Percentiles rank a stretch among this genome's conserved stretches.
These are phyloP conservation scores for Suillus paluster DNA, from an alignment of 768 basidiomycete genomes.

Conservation along the genomic window DNA sequence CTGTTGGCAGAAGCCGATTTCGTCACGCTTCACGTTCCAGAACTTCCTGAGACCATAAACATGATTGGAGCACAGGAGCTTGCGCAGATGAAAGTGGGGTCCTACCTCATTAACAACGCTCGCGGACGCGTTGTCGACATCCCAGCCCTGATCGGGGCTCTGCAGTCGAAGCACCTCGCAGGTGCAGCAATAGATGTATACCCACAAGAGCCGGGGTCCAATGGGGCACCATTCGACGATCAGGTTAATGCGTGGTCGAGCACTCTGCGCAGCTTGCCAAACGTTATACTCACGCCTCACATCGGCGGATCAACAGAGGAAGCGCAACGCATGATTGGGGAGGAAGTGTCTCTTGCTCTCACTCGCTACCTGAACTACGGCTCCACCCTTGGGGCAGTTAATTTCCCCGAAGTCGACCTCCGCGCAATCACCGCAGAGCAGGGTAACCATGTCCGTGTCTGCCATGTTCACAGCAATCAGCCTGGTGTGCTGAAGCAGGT, in stretches of 20 bases:
- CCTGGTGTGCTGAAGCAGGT: constrained; percentile 94
- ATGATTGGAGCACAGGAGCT: constrained; percentile 85
- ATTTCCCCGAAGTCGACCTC: constrained; percentile 98
- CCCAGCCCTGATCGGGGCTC: constrained; percentile 79
- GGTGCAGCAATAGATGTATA: constrained; percentile 93
- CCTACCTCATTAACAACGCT: constrained; percentile 98
- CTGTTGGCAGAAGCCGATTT: constrained; percentile 88
- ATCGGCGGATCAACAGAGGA: constrained; percentile 99
- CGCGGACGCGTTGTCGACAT: constrained; percentile 96
- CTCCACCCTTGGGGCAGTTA: constrained; percentile 90
- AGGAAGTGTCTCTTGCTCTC: constrained; percentile 87
- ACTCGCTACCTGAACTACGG: constrained; percentile 92
- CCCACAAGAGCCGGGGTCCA: constrained; percentile 90
- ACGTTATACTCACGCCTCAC: constrained; percentile 97
- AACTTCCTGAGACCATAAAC: constrained; percentile 93
- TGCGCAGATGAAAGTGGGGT: constrained; percentile 89
- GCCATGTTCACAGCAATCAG: constrained; percentile 94
- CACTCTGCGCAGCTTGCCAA: constrained; percentile 74
- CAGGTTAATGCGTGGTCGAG: constrained; percentile 85
- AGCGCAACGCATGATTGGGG: constrained; percentile 96
- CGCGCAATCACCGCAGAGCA: constrained; percentile 89
- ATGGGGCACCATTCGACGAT: constrained; percentile 90
- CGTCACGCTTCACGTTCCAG: constrained; percentile 95
- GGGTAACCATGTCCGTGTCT: constrained; percentile 81
- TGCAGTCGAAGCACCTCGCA: constrained; percentile 86